Percentiles rank a stretch among this genome's conserved stretches.
phyloP scores from a whole-genome alignment of 805 yeast genomes.

The Millerozyma acaciae region DNA sequence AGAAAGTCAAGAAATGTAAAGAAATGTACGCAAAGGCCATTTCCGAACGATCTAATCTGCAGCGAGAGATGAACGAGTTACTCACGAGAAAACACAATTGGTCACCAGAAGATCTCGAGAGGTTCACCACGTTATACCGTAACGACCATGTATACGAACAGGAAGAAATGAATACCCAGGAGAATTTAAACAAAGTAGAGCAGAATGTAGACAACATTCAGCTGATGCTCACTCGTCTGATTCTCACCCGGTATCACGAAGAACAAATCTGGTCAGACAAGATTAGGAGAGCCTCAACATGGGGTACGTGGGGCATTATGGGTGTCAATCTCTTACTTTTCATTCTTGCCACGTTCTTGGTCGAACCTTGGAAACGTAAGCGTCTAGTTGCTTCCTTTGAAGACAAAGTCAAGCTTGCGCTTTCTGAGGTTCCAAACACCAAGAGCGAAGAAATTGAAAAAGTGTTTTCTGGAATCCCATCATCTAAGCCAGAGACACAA shows the following conservation, averaged over 20 bases:
- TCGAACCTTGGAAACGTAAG: conserved; percentile 93
- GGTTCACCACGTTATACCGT: conserved; percentile 76
- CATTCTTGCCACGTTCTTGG: conserved; percentile 73
- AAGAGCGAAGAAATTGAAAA: conserved; percentile 4
- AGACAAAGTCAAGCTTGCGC: conserved; percentile 56
- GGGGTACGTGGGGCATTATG: conserved; percentile 94
- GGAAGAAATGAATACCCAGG: conserved; percentile 50
- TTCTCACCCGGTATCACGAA: conserved; percentile 86
- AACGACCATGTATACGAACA: conserved; percentile 74
- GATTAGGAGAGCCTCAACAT: conserved; percentile 87
- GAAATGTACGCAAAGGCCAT: conserved; percentile 56
- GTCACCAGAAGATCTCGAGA: conserved; percentile 73
- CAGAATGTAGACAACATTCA: conserved; percentile 63
- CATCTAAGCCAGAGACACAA: neutral
- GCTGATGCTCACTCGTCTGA: conserved; percentile 65
- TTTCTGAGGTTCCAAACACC: conserved; percentile 12
- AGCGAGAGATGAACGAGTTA: conserved; percentile 81
- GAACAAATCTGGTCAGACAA: conserved; percentile 98
- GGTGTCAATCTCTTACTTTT: conserved; percentile 78
- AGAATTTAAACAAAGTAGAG: conserved; percentile 52
- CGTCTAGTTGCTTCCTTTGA: conserved; percentile 82
- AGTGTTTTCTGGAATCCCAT: neutral
- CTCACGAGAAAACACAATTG: conserved; percentile 82
- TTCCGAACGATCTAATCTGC: conserved; percentile 61
- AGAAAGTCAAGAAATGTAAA: conserved; percentile 47